Base-by-base conservation (phyloP, 1,139 yeast genomes). In the Pichia sp. region DNA sequence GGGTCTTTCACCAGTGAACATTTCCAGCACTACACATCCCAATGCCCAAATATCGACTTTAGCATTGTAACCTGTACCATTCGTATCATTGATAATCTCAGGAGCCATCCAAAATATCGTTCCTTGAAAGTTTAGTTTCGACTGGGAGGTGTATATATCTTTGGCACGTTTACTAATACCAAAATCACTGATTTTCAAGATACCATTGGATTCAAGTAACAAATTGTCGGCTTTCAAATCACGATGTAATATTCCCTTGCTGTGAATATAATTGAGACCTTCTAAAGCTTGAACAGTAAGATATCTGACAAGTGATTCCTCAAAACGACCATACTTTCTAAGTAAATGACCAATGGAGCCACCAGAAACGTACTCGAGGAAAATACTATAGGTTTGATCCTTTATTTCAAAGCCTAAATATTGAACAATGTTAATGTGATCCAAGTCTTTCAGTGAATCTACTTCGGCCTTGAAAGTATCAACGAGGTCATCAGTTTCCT, bases 81-180 rank as follows among this genome's bases (percentile, higher is more conserved):
- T 80, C 5, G 51, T 44, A 50, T 82, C 83, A 53, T 84, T 86
- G 39, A 93, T 87, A 42, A 93, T 96, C 56, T 93, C 99, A 0
- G 99, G 99, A 0, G 99, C 99, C 98, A 93, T 93, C 98, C 98
- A 93, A 56, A 88, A 93, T 3, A 93, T 88, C 0, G 98, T 88
- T 16, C 99, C 99, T 60, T 93, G 96, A 60, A 66, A 64, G 12
- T 97, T 88, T 94, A 88, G 85, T 41, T 86, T 96, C 3, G 96
- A 88, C 50, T 85, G 80, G 53, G 91, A 88, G 19, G 84, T 79
- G 57, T 91, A 91, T 28, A 91, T 85, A 55, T 91, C 91, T 44
- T 76, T 72, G 0, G 95, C 83, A 49, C 80, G 74, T 54, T 87
- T 88, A 32, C 97, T 87, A 40, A 93, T 93, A 28, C 98, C 98